Percentiles rank a stretch among this genome's conserved stretches.
Conservation (phyloP, 176 grass and related monocot genomes). For the Oryza brachyantha region DNA sequence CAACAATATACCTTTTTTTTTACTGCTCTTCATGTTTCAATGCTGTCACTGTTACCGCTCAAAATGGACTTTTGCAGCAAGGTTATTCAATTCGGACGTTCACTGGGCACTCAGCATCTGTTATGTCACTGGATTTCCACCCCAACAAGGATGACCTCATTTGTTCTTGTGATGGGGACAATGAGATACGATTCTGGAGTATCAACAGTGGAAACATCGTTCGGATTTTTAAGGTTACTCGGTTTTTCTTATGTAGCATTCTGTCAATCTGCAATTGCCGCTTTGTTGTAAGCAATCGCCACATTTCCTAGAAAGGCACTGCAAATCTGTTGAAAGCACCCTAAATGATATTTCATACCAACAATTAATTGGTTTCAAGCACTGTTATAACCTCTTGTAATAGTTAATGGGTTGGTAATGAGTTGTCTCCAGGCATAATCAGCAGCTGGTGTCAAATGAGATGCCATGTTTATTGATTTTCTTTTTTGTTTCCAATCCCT, state of each 20-base stretch:
- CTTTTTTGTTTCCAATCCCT: not conserved
- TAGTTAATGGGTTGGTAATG: not conserved
- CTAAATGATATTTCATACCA: not conserved
- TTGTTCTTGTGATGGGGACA: slow-evolving; percentile 79
- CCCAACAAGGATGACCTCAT: slow-evolving; percentile 94
- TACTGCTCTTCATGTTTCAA: not conserved
- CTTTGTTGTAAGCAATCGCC: not conserved
- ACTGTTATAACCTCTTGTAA: not conserved
- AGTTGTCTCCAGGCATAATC: not conserved
- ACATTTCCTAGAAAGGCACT: not conserved
- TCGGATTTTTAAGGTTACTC: slow-evolving; percentile 66
- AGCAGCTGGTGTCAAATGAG: slow-evolving; percentile 11
- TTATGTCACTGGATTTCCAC: slow-evolving; percentile 93
- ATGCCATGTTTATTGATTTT: slow-evolving; percentile 29
- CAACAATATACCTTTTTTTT: not conserved
- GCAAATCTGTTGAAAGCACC: not conserved
- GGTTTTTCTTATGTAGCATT: slow-evolving; percentile 8
- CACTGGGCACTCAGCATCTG: slow-evolving; percentile 80
- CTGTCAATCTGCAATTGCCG: not conserved
- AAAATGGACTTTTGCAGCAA: slow-evolving; percentile 46
- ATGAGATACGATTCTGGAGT: slow-evolving; percentile 86
- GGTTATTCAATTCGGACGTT: slow-evolving; percentile 69
- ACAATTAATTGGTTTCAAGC: not conserved
- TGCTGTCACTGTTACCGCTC: not conserved
- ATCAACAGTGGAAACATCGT: slow-evolving; percentile 60